phyloP scores from a whole-genome alignment of 306 rosid genomes.

The Amphicarpaea edgeworthii region DNA sequence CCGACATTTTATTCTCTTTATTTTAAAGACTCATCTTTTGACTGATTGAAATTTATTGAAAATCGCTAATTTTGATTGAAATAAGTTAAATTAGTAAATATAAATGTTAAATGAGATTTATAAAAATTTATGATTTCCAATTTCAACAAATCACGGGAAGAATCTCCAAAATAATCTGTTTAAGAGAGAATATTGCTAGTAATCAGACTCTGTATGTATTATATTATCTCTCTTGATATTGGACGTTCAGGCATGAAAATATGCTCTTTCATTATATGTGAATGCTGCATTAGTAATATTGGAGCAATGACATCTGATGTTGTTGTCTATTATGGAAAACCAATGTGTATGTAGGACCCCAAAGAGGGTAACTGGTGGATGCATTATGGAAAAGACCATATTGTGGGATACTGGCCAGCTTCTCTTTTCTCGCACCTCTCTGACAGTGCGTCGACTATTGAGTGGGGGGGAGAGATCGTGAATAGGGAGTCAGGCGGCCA shows the following conservation, averaged over 20 bases:
- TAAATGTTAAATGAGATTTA: too few relatives aligned
- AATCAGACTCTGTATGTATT: too few relatives aligned
- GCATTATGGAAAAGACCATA: slow-evolving; percentile 61
- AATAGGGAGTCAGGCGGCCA: slow-evolving; percentile 57
- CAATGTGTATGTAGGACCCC: slow-evolving; percentile 62
- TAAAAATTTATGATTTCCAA: too few relatives aligned
- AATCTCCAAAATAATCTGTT: too few relatives aligned
- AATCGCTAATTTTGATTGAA: too few relatives aligned
- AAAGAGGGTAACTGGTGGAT: slow-evolving; percentile 74
- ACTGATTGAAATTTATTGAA: too few relatives aligned
- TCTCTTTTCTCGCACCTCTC: slow-evolving; percentile 59
- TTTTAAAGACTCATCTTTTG: too few relatives aligned
- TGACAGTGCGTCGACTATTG: slow-evolving; percentile 65
- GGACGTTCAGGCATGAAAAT: slow-evolving; percentile 46
- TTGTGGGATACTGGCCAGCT: slow-evolving; percentile 71
- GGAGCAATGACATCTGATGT: slow-evolving; percentile 40
- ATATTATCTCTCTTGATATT: slow-evolving; percentile 45
- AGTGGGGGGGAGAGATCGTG: slow-evolving; percentile 74
- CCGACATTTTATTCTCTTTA: too few relatives aligned
- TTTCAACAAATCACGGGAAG: too few relatives aligned
- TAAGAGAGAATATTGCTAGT: too few relatives aligned
- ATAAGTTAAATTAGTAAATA: too few relatives aligned
- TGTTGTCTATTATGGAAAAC: slow-evolving; percentile 26
- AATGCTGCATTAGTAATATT: slow-evolving; percentile 13
- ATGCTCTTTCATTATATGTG: slow-evolving; percentile 44